Percentiles rank a stretch among this genome's conserved stretches.
Evolutionary conservation across 2,329 filamentous ascomycete genomes (phyloP).

Genomic region (Graphium sp.): DNA sequence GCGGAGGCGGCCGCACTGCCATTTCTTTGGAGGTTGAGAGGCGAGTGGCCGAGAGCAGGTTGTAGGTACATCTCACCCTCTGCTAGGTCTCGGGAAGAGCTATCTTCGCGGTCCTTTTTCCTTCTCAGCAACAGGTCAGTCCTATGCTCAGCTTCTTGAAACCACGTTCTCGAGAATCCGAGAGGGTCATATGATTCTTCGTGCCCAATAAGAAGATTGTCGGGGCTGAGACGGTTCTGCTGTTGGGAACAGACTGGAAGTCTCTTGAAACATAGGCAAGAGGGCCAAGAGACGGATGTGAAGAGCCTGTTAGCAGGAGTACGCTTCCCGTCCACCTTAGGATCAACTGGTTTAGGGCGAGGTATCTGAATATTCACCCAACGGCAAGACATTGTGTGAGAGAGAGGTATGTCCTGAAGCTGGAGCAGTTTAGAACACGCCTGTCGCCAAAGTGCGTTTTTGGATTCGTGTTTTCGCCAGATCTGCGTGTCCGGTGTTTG

Average conservation of each 20-base stretch:
- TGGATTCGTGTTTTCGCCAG: slow-evolving; percentile 21
- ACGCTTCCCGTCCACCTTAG: slow-evolving; percentile 22
- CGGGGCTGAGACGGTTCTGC: slow-evolving; percentile 19
- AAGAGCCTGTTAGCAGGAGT: slow-evolving; percentile 16
- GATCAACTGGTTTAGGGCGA: slow-evolving; percentile 23
- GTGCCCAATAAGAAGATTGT: slow-evolving; percentile 17
- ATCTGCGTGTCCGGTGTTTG: slow-evolving; percentile 37
- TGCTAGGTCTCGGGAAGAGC: slow-evolving; percentile 19
- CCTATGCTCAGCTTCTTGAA: slow-evolving; percentile 22
- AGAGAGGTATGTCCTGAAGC: slow-evolving; percentile 27
- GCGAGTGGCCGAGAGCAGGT: slow-evolving; percentile 31
- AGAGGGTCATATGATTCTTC: slow-evolving; percentile 31
- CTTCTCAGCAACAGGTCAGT: slow-evolving; percentile 29
- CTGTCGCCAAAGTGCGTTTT: slow-evolving; percentile 27
- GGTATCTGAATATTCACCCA: slow-evolving; percentile 35
- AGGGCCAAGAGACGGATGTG: slow-evolving; percentile 34
- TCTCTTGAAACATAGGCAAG: slow-evolving; percentile 33
- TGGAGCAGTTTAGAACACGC: slow-evolving; percentile 33
- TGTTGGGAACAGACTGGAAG: slow-evolving; percentile 22
- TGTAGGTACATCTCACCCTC: slow-evolving; percentile 21
- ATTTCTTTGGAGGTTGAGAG: slow-evolving; percentile 29
- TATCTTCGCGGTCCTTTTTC: slow-evolving; percentile 29
- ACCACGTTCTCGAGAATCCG: slow-evolving; percentile 29
- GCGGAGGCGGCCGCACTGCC: slow-evolving; percentile 17
- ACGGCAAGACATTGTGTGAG: slow-evolving; percentile 22